phyloP scores from a whole-genome alignment of 306 rosid species.

The Sicyos edulis region DNA sequence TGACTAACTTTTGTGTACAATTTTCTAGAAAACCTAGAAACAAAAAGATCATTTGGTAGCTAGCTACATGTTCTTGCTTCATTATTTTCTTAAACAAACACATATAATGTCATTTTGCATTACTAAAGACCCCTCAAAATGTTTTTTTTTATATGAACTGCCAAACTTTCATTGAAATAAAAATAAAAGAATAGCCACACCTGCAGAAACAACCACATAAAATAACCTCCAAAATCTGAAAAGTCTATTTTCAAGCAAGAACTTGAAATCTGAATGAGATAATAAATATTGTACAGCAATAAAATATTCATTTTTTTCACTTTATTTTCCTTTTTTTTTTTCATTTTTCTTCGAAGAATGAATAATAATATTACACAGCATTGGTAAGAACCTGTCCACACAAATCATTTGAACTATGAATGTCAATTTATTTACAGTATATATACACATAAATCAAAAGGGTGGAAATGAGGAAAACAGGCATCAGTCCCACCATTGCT shows the following conservation, averaged over 20 bases:
- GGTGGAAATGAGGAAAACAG: constrained; percentile 33
- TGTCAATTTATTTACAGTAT: constrained; percentile 52
- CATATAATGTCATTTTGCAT: no score
- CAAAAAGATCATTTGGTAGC: no score
- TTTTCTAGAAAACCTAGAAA: no score
- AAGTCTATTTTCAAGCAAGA: constrained; percentile 8
- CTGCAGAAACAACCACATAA: not conserved
- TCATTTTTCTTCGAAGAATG: constrained; percentile 39
- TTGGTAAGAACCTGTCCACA: constrained; percentile 50
- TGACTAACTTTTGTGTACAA: no score
- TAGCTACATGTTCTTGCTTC: no score
- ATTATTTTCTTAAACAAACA: no score
- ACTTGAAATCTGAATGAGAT: not conserved
- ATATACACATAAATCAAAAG: constrained; percentile 55
- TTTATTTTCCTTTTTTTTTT: constrained; percentile 27
- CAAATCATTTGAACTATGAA: constrained; percentile 42
- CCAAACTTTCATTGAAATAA: no score
- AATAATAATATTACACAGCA: constrained; percentile 50
- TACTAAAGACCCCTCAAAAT: no score
- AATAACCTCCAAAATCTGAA: not conserved
- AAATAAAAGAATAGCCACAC: no score
- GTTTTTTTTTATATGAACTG: no score
- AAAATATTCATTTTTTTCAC: constrained; percentile 25
- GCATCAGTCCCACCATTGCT: constrained; percentile 34
- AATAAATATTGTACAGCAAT: constrained; percentile 20